Base-by-base conservation (phyloP, 495 filamentous ascomycete genomes). In the Podospora pseudopauciseta region DNA sequence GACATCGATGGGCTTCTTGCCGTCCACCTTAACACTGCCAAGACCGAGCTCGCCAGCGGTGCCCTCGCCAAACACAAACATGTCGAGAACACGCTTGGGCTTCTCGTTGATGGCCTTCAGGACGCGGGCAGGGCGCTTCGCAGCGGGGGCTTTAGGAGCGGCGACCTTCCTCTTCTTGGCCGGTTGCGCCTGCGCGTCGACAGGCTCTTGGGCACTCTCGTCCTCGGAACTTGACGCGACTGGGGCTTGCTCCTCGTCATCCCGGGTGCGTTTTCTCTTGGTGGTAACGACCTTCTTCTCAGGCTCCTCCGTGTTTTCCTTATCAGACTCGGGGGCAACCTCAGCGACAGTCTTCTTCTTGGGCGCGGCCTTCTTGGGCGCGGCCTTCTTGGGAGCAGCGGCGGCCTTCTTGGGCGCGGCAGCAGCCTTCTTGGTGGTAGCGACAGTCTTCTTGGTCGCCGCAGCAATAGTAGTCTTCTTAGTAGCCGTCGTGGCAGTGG, bases 61-160 rank as follows among this genome's bases (percentile, higher is more conserved):
- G 62, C 84, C 84, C 74, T 86, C 83, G 61, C 85, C 85, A 65
- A 87, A 86, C 65, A 86, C 84, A 62, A 84, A 86, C 32, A 87
- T 71, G 67, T 85, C 80, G 70, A 85, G 76, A 49, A 74, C 71
- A 65, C 76, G 68, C 28, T 75, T 79, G 1, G 84, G 84, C 1
- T 75, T 69, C 4, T 73, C 68, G 69, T 86, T 85, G 72, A 85
- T 74, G 11, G 57, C 60, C 70, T 75, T 75, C 26, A 71, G 64
- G 27, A 60, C 66, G 34, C 70, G 66, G 20, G 60, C 66, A 32
- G 30, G 63, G 64, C 67, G 66, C 67, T 72, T 72, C n/a, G 60
- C 62, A 1, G 32, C 65, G 2, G 67, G 28, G 5, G 68, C 49
- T 19, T 32, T 39, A n/a, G 57, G 56, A 27, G 63, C 59, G 6